phyloP scores from a whole-genome alignment of 2,329 filamentous ascomycete species.

The Xylariaceae sp. region DNA sequence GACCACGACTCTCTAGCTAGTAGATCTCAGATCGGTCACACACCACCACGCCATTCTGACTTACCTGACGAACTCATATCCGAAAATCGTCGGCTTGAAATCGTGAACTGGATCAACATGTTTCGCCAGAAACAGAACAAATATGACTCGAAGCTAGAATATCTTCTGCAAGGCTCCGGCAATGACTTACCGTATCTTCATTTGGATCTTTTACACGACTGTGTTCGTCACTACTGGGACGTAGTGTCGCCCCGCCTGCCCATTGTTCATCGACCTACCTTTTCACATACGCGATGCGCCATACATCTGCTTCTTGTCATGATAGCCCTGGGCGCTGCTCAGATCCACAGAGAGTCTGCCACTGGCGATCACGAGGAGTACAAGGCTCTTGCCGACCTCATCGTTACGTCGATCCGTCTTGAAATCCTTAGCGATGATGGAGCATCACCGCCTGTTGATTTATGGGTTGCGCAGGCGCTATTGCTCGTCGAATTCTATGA shows the following conservation, averaged over 20 bases:
- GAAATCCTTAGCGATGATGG: constrained; percentile 78
- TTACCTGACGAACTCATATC: constrained; percentile 41
- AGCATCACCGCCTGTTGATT: constrained; percentile 73
- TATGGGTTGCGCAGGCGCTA: constrained; percentile 85
- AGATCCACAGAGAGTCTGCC: constrained; percentile 61
- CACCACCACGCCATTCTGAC: constrained; percentile 38
- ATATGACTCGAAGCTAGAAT: constrained; percentile 31
- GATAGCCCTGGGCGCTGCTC: constrained; percentile 77
- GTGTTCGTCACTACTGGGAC: constrained; percentile 82
- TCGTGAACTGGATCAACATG: constrained; percentile 40
- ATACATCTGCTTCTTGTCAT: constrained; percentile 74
- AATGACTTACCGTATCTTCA: constrained; percentile 52
- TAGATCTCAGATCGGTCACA: constrained; percentile 41
- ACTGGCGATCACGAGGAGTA: constrained; percentile 45
- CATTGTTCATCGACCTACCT: constrained; percentile 83
- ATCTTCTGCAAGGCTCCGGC: constrained; percentile 36
- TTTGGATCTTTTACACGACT: constrained; percentile 77
- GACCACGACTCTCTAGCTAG: constrained; percentile 47
- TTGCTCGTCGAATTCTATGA: constrained; percentile 83
- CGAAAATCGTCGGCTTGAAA: constrained; percentile 41
- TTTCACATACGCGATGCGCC: constrained; percentile 72
- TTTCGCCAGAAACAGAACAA: constrained; percentile 42
- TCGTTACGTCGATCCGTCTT: constrained; percentile 69
- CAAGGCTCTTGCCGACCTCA: constrained; percentile 50
- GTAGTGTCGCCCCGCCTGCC: constrained; percentile 81